Conservation (phyloP, 352 stramenopile genomes). For the Pythium guiyangense region DNA sequence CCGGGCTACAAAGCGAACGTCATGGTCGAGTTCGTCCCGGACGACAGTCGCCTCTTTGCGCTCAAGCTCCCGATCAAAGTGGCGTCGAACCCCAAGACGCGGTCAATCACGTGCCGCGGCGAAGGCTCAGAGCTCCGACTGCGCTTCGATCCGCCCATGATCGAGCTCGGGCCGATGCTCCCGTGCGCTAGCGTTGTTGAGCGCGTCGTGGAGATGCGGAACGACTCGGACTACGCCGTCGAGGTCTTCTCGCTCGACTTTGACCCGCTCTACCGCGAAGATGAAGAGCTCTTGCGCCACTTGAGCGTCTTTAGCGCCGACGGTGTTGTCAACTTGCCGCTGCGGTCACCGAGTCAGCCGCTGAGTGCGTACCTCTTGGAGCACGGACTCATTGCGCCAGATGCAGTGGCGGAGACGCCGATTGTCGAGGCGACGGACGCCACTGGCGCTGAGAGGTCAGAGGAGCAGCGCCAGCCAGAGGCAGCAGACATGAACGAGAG, state of each 20-base stretch:
- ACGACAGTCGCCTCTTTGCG: constrained; percentile 69
- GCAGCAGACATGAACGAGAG: neutral
- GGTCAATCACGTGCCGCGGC: constrained; percentile 69
- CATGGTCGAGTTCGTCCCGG: constrained; percentile 87
- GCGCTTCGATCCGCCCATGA: constrained; percentile 70
- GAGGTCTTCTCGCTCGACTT: constrained; percentile 93
- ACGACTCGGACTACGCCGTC: constrained; percentile 86
- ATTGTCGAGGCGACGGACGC: neutral
- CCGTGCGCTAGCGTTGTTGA: constrained; percentile 52
- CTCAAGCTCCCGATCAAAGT: constrained; percentile 90
- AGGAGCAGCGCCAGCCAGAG: neutral
- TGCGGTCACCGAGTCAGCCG: constrained; percentile 60
- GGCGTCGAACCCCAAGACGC: constrained; percentile 68
- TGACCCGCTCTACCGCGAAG: constrained; percentile 72
- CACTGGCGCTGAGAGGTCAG: neutral
- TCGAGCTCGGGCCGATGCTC: constrained; percentile 87
- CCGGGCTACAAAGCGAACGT: constrained; percentile 83
- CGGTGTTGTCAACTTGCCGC: constrained; percentile 63
- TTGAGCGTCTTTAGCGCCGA: constrained; percentile 54
- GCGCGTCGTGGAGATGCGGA: constrained; percentile 70
- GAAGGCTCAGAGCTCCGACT: constrained; percentile 78
- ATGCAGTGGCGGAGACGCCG: neutral
- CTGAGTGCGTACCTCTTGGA: constrained; percentile 53
- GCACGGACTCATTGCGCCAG: constrained; percentile 26
- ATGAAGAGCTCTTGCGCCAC: constrained; percentile 79